phyloP scores from a whole-genome alignment of 345 rosid species.

The Salix purpurea region DNA sequence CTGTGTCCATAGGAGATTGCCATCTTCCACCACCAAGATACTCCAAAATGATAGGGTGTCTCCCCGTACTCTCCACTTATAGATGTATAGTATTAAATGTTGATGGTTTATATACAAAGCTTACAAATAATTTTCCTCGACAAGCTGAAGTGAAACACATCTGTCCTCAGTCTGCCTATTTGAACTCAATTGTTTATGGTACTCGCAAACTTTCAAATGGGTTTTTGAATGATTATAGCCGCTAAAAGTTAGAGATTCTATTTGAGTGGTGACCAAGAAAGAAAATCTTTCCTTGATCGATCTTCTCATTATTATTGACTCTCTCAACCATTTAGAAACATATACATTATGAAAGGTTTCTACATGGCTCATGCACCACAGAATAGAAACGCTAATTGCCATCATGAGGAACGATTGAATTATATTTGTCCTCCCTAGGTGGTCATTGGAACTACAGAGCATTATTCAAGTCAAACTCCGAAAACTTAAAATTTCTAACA shows the following conservation, averaged over 20 bases:
- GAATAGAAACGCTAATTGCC: neutral
- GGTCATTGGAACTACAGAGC: neutral
- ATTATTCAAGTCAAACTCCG: neutral
- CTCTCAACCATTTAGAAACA: neutral
- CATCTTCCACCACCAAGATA: conserved; percentile 20
- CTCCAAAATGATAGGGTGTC: conserved; percentile 26
- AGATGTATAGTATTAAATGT: conserved; percentile 16
- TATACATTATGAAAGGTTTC: neutral
- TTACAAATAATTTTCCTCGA: conserved; percentile 15
- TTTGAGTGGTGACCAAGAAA: conserved; percentile 1
- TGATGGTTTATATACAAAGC: conserved; percentile 24
- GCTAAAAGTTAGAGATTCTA: conserved; percentile 20
- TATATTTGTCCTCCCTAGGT: neutral
- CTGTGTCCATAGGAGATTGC: neutral
- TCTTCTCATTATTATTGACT: neutral
- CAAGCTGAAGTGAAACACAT: conserved; percentile 32
- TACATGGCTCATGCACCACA: neutral
- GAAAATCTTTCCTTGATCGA: neutral
- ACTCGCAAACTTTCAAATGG: conserved; percentile 9
- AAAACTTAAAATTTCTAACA: neutral
- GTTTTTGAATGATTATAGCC: conserved; percentile 20
- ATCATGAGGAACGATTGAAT: neutral
- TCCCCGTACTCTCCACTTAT: conserved; percentile 30
- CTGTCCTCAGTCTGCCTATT: conserved; percentile 11
- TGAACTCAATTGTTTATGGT: conserved; percentile 4